Evolutionary conservation across 805 yeast genomes (phyloP), one percentile per base, ranked within the genome.

Genomic region (Helenozyma rhizophorensis): DNA sequence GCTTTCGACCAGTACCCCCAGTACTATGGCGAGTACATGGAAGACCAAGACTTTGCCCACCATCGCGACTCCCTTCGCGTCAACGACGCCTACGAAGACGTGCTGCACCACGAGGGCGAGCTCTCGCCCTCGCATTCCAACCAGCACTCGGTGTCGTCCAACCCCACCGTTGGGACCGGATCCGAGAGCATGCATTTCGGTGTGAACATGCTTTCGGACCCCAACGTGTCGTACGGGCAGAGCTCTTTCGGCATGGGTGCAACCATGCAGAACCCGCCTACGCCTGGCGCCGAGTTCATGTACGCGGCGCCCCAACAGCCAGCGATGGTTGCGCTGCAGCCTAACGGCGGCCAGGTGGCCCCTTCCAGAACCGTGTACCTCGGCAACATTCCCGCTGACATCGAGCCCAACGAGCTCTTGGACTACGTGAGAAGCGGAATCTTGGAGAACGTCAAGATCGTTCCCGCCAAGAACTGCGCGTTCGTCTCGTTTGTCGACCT

Each of bases 381-480:
- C 49, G 96, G 96, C 11, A 87, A 86, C 53, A 73, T 90, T 23
- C 96, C 97, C 1, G 60, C 72, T n/a, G 83, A 81, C 40, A 71
- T 88, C 37, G 76, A 88, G 13, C 78, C 90, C 4, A 78, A 83
- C 48, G 95, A 86, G 50, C 62, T 93, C 30, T 70, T 90, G 51
- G 89, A 89, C 54, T 94, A 87, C 57, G 96, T 89, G 19, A 76
- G 95, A 47, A 81, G 94, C 21, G 97, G 97, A 21, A 79, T 86
- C 17, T 77, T 89, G 34, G 97, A 89, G 62, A 78, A 75, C 34
- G 78, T 86, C 33, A 74, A 77, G 50, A 72, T 89, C 36, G 62
- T 88, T n/a, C 88, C 93, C 2, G 76, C 81, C 23, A 88, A 86
- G 58, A 78, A 77, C 67, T 88, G 95, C 68, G 96, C 96, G 2